Base-by-base conservation (phyloP, 306 rosid species). In the Begonia fuchsioides region DNA sequence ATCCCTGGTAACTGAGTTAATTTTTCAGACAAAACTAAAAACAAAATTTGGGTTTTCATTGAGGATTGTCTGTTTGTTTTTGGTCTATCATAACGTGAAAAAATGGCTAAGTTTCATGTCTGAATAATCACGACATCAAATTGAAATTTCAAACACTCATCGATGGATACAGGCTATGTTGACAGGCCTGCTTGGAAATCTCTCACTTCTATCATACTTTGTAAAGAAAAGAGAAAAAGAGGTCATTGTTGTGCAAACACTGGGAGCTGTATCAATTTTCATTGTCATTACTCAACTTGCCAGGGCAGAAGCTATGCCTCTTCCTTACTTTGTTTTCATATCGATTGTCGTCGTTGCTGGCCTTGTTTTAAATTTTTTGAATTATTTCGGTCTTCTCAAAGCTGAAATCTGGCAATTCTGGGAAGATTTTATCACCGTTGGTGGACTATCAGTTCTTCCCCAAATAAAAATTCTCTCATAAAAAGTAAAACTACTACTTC, bases 361-460 rank as follows among this genome's bases (percentile, higher is more conserved):
- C 17, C 90, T 86, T 72, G 13, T 76, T 62, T 53, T 86, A 51
- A 86, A 86, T 76, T 86, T 86, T 64, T 40, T 59, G 71, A 76
- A 79, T 66, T 86, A 72, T 86, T 74, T 76, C 51, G 74, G 66
- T 50, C 32, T 75, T 57, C 86, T 86, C 17, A 65, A 73, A 74
- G 62, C 67, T 61, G 74, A 64, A 66, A 47, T 86, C 58, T 86
- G 85, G 88, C 51, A 51, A 51, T 50, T 72, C 43, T 86, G 96
- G 96, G 90, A 86, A 70, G 96, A 86, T 53, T 76, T 86, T 66
- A 82, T 86, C 54, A 82, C 93, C 13, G 45, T 86, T 70, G 96
- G 90, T n/a, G 90, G 93, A 44, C 74, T 86, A 55, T 76, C 96
- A 6, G 75, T 71, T 51, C 90, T 86, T 39, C 90, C 93, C 56